Base-by-base conservation (phyloP, 306 rosid species). In the Rosa chinensis region DNA sequence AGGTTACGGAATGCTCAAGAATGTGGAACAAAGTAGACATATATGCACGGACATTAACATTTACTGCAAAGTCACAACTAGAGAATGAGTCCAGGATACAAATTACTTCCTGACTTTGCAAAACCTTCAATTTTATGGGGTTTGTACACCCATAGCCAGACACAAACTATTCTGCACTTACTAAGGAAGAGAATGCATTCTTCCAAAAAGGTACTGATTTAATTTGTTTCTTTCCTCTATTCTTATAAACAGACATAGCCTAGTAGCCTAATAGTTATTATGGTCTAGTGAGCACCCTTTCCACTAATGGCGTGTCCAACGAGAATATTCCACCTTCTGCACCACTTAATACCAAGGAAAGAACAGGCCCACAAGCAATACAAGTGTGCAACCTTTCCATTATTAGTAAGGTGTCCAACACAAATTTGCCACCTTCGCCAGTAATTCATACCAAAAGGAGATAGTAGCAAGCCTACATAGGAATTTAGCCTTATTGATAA, bases 231-330 rank as follows among this genome's bases (percentile, higher is more conserved):
- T 21, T 59, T 12, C 43, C 21, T 37, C 23, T 66, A 39, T 17
- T 32, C 9, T 66, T 16, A 66, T 39, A 66, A 66, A 66, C 13
- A 39, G 39, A 66, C 1, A 66, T 37, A 37, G 45, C 42, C 43
- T 28, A n/a, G 18, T 32, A 59, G 66, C 4, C 2, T 59, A 74
- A 85, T 85, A 74, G 82, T 73, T 74, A 75, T 68, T 45, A 50
- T 50, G 74, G 73, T 61, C 21, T 47, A 28, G 37, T 11, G 75
- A 79, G 79, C 73, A 73, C 62, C 73, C 75, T 74, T 86, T 86
- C 89, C 90, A 73, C 59, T 79, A 86, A 59, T 77, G 69, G 86
- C 85, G 6, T 66, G 25, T 20, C 16, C 47, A 66, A 43, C 21
- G 10, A 39, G 25, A 66, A 14, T 8, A 37, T 37, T 23, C 70